Evolutionary conservation across 345 rosid genomes (phyloP), one percentile per base, ranked within the genome.

Genomic region (Noccaea bulbosa): DNA sequence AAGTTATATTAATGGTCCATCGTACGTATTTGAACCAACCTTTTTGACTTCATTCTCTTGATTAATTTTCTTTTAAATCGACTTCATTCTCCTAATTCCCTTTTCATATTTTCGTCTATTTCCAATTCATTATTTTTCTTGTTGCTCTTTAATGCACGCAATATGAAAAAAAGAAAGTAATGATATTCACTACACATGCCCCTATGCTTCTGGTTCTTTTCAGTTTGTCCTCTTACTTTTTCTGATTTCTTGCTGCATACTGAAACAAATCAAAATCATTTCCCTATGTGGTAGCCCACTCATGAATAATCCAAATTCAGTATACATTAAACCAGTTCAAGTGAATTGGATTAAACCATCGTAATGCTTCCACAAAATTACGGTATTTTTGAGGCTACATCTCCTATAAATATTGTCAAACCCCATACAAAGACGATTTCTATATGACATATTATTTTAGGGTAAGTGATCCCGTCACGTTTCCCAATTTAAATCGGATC

Each of bases 161-260:
- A 45, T 44, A 27, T 69, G 8, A 4, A 20, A 17, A 16, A 34
- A 56, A 37, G 7, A 33, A 44, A 54, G 54, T 48, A 59, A 20
- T 56, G 65, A 50, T 66, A 66, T 65, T 50, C 44, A 27, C 32
- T 60, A 61, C 73, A 67, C 63, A 74, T 74, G 51, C 68, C 69
- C 54, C 78, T 60, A 53, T 67, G 61, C 50, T 67, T 52, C 72
- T 74, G 54, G 16, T 67, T 67, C 56, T 61, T 61, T 67, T 51
- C 45, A 69, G 52, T 75, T 75, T 75, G 70, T 75, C 65, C 44
- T 54, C 49, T 62, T 68, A 53, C 64, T 62, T 68, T 56, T 73
- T 68, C 70, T 68, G 78, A 62, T 27, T 32, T 52, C 55, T 37
- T 52, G n/a, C 74, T 61, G 47, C 69, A 53, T 30, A 4, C 39